A percentile compares a stretch with the other conserved stretches of the same genome.
Conservation (phyloP, 352 stramenopile species). For the Plasmopara muralis region DNA sequence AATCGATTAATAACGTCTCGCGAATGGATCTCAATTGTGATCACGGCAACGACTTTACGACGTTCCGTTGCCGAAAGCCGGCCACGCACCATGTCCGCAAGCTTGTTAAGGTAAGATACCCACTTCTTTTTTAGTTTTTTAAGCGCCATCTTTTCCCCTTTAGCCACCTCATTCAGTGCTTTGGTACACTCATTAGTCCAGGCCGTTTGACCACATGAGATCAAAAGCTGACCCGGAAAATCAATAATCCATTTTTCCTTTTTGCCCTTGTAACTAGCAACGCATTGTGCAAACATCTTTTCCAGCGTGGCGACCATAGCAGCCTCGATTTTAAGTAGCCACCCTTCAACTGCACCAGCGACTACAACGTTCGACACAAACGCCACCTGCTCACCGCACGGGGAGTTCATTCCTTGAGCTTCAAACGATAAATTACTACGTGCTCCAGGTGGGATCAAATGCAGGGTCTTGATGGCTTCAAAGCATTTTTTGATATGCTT, state of each 20-base stretch:
- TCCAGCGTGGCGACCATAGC: slow-evolving; percentile 82
- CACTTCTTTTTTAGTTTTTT: slow-evolving; percentile 92
- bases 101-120: slow-evolving; percentile 90
- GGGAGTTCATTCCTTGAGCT: slow-evolving; percentile 85
- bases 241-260: slow-evolving; percentile 96
- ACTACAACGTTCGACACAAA: slow-evolving; percentile 86
- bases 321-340: slow-evolving; percentile 77
- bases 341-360: slow-evolving; percentile 87
- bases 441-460: slow-evolving; percentile 52
- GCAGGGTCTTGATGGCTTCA: slow-evolving; percentile 82
- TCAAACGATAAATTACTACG: slow-evolving; percentile 84
- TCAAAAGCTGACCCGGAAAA: slow-evolving; percentile 88
- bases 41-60: slow-evolving; percentile 95
- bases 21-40: slow-evolving; percentile 96
- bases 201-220: slow-evolving; percentile 88
- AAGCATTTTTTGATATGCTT: slow-evolving; percentile 92
- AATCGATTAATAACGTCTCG: slow-evolving; percentile 93
- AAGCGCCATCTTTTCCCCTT: slow-evolving; percentile 88
- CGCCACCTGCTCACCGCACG: slow-evolving; percentile 80
- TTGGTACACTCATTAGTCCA: slow-evolving; percentile 94
- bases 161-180: slow-evolving; percentile 85
- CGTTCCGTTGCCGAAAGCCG: slow-evolving; percentile 86
- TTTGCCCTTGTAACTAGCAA: slow-evolving; percentile 87
- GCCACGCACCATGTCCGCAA: slow-evolving; percentile 90
- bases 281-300: slow-evolving; percentile 79